Evolutionary conservation across 257 asterid species (phyloP), one percentile per base, ranked within the genome.

Genomic region (Phtheirospermum japonicum): DNA sequence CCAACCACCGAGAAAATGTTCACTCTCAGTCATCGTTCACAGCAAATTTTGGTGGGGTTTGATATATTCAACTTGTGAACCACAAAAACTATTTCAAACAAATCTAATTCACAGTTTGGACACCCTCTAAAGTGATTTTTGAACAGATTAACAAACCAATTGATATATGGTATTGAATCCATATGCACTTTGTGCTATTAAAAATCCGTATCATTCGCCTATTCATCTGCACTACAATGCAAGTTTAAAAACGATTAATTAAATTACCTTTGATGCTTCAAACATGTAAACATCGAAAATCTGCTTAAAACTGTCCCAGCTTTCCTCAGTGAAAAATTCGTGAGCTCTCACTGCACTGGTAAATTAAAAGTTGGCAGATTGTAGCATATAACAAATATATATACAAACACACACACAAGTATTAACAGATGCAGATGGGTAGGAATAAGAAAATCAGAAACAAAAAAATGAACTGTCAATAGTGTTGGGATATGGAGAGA

Each of bases 401-500:
- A 69, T 9, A 30, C 19, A 63, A 8, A 33, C 20, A 3, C 3
- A 23, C 3, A 23, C 19, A 20, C 42, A 59, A 20, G 49, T 69
- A 63, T 63, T 66, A 60, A 32, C 42, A 58, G 54, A 57, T 23
- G 43, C 54, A 67, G 32, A 53, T 32, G 17, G 59, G 68, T 28
- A 71, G 71, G 34, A 70, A 23, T 28, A 59, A 45, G 54, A 57
- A 43, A 71, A 58, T 48, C 6, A n/a, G 12, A 11, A 40, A 42
- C 2, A 42, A 52, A 40, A 39, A 73, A 40, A 57, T 71, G 43
- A 69, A 74, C 42, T 62, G 65, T 67, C 64, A 40, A 67, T 23
- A 71, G 77, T 67, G 72, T 68, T 68, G 99, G 97, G 99, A 93
- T 77, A 90, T 93, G 99, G 99, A 93, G 99, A 93, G 97, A 87